Evolutionary conservation across 2,329 filamentous ascomycete species (phyloP), one percentile per base, ranked within the genome.

Genomic region (Phoma sp.): DNA sequence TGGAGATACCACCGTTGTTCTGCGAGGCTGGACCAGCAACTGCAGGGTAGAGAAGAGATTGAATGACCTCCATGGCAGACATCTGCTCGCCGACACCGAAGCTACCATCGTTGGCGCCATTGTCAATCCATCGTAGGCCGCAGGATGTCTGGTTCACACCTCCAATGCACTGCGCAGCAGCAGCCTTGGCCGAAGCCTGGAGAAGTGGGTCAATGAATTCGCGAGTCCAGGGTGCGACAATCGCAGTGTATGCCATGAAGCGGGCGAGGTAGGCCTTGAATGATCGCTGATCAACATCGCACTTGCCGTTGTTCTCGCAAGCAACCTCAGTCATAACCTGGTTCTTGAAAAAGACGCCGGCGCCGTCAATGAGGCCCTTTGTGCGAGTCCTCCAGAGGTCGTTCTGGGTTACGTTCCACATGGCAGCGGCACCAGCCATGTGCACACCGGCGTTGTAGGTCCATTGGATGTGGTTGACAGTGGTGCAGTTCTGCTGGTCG

Each of bases 51-150:
- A 81, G 67, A 23, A 81, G 78, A 72, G 34, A 71, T 72, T 83
- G 76, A 46, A 86, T 74, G 46, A 83, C 78, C 53, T 84, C 83
- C 21, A 87, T 71, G 3, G 80, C 83, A 54, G 78, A 78, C 83
- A 87, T 86, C 71, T 85, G 81, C 70, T 87, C 81, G 14, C 84
- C 83, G 11, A 84, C 83, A 37, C 84, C 83, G 33, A 73, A 73
- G 17, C 72, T 76, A 15, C 79, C 77, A 61, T 85, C 83, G 59
- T 79, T 80, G 1, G 46, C 61, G 17, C 71, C 73, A 9, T 68
- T 68, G 2, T 70, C 73, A 12, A 67, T 71, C 80, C 80, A 82
- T 28, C 71, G 69, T 4, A 78, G 75, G 20, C 80, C 80, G 60
- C 80, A 82, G 1, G 75, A 77, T 5, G 75, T 74, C 20, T 79